These are phyloP conservation scores for Thoreauomyces humboldtii DNA, from an alignment of 192 early-diverging fungal genomes.

Conservation along the genomic window DNA sequence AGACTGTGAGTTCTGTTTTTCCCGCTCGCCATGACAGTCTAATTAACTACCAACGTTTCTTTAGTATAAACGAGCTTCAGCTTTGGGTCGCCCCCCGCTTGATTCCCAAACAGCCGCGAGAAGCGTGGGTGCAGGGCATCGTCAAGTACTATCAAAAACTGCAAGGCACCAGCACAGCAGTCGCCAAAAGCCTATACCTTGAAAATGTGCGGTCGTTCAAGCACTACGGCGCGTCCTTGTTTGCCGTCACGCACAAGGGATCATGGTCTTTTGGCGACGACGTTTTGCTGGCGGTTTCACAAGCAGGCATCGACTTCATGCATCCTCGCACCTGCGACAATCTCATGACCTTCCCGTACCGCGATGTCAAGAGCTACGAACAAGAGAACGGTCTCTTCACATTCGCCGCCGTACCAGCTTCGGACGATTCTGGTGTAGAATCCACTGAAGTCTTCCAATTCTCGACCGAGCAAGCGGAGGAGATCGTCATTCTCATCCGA, in stretches of 20 bases:
- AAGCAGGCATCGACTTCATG: constrained; percentile 44
- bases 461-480: constrained; percentile 39
- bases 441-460: constrained; percentile 44
- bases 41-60: neutral
- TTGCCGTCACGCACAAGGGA: constrained; percentile 45
- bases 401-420: constrained; percentile 27
- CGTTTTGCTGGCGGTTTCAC: constrained; percentile 40
- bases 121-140: constrained; percentile 41
- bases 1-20: constrained; percentile 30
- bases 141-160: constrained; percentile 45
- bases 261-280: constrained; percentile 47
- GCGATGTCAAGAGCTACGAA: constrained; percentile 39
- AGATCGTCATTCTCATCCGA: constrained; percentile 43
- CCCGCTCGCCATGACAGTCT: neutral
- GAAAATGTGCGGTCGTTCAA: constrained; percentile 38
- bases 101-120: constrained; percentile 36
- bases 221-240: constrained; percentile 47
- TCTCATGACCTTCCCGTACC: constrained; percentile 36
- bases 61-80: constrained; percentile 28
- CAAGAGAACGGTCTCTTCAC: constrained; percentile 24
- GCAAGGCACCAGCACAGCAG: constrained; percentile 20
- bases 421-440: constrained; percentile 27
- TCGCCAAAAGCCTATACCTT: constrained; percentile 43
- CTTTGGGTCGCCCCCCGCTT: constrained; percentile 39
- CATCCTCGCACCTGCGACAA: constrained; percentile 43